Evolutionary conservation across 1,284 basidiomycete species (phyloP), one percentile per base, ranked within the genome.

Genomic region (Golubevia pallescens): DNA sequence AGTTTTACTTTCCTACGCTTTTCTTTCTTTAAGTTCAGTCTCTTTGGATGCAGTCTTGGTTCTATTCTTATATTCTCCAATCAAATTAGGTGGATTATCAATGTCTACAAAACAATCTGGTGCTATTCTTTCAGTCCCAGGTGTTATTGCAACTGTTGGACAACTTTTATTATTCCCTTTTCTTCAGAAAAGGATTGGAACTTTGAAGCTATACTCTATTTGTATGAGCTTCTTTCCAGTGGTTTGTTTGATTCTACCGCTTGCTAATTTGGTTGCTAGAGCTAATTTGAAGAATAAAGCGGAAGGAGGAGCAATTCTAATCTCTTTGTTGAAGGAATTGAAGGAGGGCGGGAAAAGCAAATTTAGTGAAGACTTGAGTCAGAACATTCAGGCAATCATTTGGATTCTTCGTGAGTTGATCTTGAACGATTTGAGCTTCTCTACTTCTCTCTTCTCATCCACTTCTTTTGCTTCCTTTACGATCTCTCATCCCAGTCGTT

Each of bases 1-100:
- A 13, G 67, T 89, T 55, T 28, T 73, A 3, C 54, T 60, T 6
- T 75, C 75, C 14, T 71, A 73, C 34, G 59, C 63, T 34, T 64
- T 74, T 53, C 63, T 80, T 54, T 73, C 76, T 62, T 70, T 80
- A 23, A 52, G 71, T 59, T 73, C 73, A 60, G 73, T 71, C 16
- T 74, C 69, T 38, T 67, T 73, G 38, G 67, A 74, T 2, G 67
- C 76, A 0, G 57, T 77, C n/a, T 63, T 78, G 1, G 77, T 77
- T 2, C 66, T 80, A 1, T 80, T 76, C 60, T 71, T 74, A 66
- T 77, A 73, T 60, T 68, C 65, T 0, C 16, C 65, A 3, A 60
- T 80, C 28, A 52, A 57, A 0, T 61, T 69, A 24, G 77, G 77
- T 16, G 77, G 77, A 0, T 57, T 80, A 5, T 38, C 34, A 38